A percentile compares a stretch with the other conserved stretches of the same genome.
Evolutionary conservation across 345 rosid species (phyloP).

Genomic region (Salix dunnii): DNA sequence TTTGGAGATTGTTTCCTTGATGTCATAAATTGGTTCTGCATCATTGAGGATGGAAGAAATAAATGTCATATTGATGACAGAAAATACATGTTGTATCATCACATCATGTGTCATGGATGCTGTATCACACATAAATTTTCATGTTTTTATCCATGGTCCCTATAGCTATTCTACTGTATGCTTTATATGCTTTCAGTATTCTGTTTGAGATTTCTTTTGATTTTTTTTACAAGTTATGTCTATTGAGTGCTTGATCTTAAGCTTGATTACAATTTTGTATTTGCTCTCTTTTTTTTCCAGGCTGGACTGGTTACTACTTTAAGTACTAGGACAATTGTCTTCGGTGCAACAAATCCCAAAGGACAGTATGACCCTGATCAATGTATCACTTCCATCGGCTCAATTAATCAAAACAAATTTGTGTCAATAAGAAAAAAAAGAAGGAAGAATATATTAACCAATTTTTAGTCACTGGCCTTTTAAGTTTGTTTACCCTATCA

Average conservation of each 20-base stretch:
- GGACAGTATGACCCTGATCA: constrained; percentile 96
- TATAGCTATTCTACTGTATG: not conserved
- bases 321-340: constrained; percentile 81
- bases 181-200: not conserved
- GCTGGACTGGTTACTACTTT: constrained; percentile 96
- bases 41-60: not conserved
- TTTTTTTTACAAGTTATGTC: not conserved
- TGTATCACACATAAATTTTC: not conserved
- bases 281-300: constrained; percentile 33
- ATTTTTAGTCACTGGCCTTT: not conserved
- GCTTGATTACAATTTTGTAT: constrained; percentile 2
- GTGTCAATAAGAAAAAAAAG: not conserved
- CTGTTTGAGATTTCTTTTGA: not conserved
- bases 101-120: not conserved
- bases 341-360: constrained; percentile 97
- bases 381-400: constrained; percentile 48
- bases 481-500: not conserved
- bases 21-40: not conserved
- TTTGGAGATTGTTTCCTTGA: not conserved
- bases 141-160: not conserved
- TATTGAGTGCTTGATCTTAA: not conserved
- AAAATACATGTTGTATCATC: not conserved
- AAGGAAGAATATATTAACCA: not conserved
- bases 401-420: not conserved
- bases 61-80: not conserved